A percentile compares a stretch with the other conserved stretches of the same genome.
Evolutionary conservation across 306 rosid genomes (phyloP).

Genomic region (Trichosanthes cucumerina): DNA sequence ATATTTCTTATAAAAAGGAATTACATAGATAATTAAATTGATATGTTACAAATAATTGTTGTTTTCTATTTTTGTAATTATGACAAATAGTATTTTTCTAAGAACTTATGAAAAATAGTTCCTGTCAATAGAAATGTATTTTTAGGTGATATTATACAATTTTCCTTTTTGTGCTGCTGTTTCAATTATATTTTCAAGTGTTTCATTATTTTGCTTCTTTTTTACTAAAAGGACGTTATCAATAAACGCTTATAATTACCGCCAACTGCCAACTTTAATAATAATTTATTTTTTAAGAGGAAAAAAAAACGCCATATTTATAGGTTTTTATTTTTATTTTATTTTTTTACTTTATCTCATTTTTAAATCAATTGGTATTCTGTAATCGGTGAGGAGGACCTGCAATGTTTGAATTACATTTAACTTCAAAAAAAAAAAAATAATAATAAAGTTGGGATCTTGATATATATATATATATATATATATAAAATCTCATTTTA

Average conservation of each 20-base stretch:
- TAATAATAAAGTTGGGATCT: no score
- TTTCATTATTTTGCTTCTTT: background rate
- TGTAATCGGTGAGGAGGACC: no score
- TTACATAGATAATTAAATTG: background rate
- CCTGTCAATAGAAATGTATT: no score
- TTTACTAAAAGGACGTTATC: background rate
- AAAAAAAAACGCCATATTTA: background rate
- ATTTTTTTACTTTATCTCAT: no score
- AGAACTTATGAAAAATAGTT: background rate
- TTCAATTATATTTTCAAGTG: background rate
- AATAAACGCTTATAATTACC: background rate
- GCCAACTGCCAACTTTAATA: background rate
- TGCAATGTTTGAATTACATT: no score
- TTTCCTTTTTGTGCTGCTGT: background rate
- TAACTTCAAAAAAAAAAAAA: no score
- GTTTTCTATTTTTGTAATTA: background rate
- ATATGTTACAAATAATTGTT: background rate
- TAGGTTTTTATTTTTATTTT: no score
- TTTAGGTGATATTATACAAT: no score
- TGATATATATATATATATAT: no score
- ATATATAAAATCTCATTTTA: no score
- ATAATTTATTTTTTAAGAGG: background rate
- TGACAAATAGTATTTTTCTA: background rate
- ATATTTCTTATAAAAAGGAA: background rate
- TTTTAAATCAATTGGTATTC: no score